Conservation (phyloP, 148 eudicot genomes). For the Chenopodium quinoa region DNA sequence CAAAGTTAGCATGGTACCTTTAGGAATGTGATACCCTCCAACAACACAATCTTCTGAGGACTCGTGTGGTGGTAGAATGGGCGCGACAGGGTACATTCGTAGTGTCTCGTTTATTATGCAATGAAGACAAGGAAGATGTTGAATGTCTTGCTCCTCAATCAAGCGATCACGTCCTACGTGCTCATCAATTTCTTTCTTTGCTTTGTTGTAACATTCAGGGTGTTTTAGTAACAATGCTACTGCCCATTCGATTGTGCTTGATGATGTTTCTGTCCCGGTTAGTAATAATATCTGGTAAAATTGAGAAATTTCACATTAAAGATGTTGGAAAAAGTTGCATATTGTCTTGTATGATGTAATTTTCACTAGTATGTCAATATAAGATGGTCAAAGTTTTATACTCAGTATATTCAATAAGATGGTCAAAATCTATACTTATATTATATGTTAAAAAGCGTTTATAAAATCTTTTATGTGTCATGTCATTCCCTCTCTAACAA, state of each 20-base stretch:
- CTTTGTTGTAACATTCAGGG: background rate
- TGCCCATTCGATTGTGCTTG: constrained; percentile 24
- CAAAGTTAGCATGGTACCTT: constrained; percentile 15
- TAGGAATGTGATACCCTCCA: constrained; percentile 8
- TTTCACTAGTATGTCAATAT: too few relatives aligned
- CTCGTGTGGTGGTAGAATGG: constrained; percentile 11
- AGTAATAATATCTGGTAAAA: constrained; percentile 9
- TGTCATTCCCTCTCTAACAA: too few relatives aligned
- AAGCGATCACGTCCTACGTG: constrained; percentile 14
- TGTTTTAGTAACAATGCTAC: constrained; percentile 2
- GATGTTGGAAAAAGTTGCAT: background rate
- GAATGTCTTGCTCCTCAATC: constrained; percentile 8
- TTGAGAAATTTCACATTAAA: background rate
- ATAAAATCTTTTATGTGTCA: too few relatives aligned
- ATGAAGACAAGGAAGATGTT: constrained; percentile 18
- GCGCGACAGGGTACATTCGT: constrained; percentile 22
- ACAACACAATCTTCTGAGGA: constrained; percentile 17
- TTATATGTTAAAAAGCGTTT: too few relatives aligned
- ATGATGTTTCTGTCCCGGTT: constrained; percentile 22
- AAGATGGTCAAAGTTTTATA: too few relatives aligned
- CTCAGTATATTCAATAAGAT: too few relatives aligned
- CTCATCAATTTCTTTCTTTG: constrained; percentile 6
- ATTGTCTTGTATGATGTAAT: too few relatives aligned
- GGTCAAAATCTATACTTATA: too few relatives aligned
- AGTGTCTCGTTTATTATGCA: constrained; percentile 20